phyloP scores from a whole-genome alignment of 2,329 filamentous ascomycete species.

The Coniochaeta hoffmannii region DNA sequence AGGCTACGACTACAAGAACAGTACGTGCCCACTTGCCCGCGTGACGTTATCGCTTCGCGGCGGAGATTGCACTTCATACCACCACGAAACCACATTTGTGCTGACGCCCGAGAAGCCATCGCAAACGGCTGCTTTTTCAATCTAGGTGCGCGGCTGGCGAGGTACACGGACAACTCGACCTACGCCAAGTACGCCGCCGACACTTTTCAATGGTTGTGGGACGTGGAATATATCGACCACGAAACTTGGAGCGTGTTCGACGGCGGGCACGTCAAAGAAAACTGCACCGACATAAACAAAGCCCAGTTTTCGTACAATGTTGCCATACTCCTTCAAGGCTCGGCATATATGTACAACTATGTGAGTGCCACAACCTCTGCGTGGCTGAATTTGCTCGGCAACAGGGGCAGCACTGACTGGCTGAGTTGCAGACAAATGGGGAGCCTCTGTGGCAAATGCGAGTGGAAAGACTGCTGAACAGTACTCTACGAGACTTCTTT shows the following conservation, averaged over 20 bases:
- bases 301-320: slow-evolving; percentile 62
- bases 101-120: slow-evolving; percentile 28
- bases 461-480: slow-evolving; percentile 45
- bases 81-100: slow-evolving; percentile 10
- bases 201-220: slow-evolving; percentile 48
- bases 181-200: slow-evolving; percentile 49
- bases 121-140: slow-evolving; percentile 43
- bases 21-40: slow-evolving; percentile 30
- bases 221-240: slow-evolving; percentile 42
- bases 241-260: slow-evolving; percentile 50
- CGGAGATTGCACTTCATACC: slow-evolving; percentile 57
- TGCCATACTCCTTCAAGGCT: slow-evolving; percentile 53
- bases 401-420: background rate
- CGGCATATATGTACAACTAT: slow-evolving; percentile 62
- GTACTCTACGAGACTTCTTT: slow-evolving; percentile 41
- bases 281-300: slow-evolving; percentile 53
- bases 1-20: slow-evolving; percentile 72
- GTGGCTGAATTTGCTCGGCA: background rate
- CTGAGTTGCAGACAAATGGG: slow-evolving; percentile 36
- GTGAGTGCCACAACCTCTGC: slow-evolving; percentile 28
- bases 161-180: slow-evolving; percentile 49
- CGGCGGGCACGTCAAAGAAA: slow-evolving; percentile 46
- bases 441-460: slow-evolving; percentile 45
- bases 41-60: slow-evolving; percentile 49
- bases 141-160: slow-evolving; percentile 48